phyloP scores from a whole-genome alignment of 768 basidiomycete species.

The Pisolithus albus region DNA sequence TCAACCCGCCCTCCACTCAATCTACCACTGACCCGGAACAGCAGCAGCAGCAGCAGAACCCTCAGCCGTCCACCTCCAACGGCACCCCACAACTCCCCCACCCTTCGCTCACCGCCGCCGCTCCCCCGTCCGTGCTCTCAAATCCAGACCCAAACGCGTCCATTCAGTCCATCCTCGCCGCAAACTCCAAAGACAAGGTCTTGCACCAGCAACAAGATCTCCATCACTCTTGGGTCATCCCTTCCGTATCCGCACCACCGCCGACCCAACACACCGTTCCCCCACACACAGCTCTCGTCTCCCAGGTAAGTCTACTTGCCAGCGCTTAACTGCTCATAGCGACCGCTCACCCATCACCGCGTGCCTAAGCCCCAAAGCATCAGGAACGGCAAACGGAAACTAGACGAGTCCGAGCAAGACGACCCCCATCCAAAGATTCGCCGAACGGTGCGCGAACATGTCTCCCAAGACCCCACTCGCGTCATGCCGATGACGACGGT shows the following conservation, averaged over 20 bases:
- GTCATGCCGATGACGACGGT: conserved; percentile 88
- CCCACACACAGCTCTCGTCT: conserved; percentile 24
- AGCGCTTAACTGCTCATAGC: conserved; percentile 25
- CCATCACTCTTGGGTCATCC: conserved; percentile 33
- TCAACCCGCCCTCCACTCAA: conserved; percentile 23
- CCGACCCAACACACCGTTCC: conserved; percentile 24
- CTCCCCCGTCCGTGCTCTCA: conserved; percentile 29
- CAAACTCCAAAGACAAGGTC: conserved; percentile 27
- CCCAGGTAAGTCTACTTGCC: conserved; percentile 33
- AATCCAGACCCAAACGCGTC: conserved; percentile 35
- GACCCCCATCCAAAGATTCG: conserved; percentile 74
- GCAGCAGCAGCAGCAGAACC: conserved; percentile 20
- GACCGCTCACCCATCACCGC: conserved; percentile 14
- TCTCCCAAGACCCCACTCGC: conserved; percentile 66
- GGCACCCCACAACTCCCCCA: conserved; percentile 24
- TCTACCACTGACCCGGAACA: conserved; percentile 26
- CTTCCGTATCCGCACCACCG: conserved; percentile 6
- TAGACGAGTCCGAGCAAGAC: conserved; percentile 53
- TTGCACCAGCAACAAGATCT: conserved; percentile 21
- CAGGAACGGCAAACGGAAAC: conserved; percentile 65
- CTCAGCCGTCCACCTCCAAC: conserved; percentile 18
- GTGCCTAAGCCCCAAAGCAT: conserved; percentile 24
- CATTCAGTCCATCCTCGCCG: conserved; percentile 33
- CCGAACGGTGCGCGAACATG: conserved; percentile 77
- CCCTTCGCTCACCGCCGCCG: conserved; percentile 21